phyloP scores from a whole-genome alignment of 1,284 basidiomycete species.

The Trametes pubescens region DNA sequence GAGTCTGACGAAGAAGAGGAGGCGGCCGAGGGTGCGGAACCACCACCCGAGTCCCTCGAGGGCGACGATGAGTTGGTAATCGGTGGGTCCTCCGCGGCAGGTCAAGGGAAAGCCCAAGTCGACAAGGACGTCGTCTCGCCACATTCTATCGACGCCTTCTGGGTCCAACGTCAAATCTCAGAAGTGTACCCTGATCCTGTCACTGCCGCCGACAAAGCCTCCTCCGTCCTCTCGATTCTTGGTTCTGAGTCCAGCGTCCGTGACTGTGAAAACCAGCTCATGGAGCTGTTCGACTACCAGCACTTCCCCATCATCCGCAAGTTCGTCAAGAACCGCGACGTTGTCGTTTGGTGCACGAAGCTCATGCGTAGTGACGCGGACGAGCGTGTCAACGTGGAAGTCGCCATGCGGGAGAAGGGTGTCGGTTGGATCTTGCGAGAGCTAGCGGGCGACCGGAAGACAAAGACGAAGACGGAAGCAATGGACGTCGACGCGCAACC shows the following conservation, averaged over 20 bases:
- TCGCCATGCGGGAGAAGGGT: constrained; percentile 98
- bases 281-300: constrained; percentile 97
- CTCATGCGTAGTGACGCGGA: constrained; percentile 91
- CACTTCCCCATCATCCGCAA: constrained; percentile 92
- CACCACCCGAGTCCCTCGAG: constrained; percentile 53
- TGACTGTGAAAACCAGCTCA: constrained; percentile 96
- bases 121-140: constrained; percentile 88
- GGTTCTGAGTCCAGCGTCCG: constrained; percentile 90
- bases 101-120: constrained; percentile 56
- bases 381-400: constrained; percentile 93
- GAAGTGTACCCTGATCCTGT: constrained; percentile 94
- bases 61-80: constrained; percentile 77
- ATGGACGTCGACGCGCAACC: constrained; percentile 82
- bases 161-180: constrained; percentile 95
- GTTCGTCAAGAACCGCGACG: constrained; percentile 95
- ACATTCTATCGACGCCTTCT: constrained; percentile 95
- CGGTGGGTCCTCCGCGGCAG: constrained; percentile 62
- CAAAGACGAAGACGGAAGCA: constrained; percentile 61
- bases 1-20: constrained; percentile 84
- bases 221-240: constrained; percentile 87
- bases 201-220: constrained; percentile 92
- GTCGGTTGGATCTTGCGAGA: constrained; percentile 96
- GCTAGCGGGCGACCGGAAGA: constrained; percentile 79
- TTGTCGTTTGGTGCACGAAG: constrained; percentile 98
- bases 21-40: constrained; percentile 56